Percentiles rank a stretch among this genome's conserved stretches.
Evolutionary conservation across 75 land plant species (phyloP).

Genomic region (Gnetum montanum): DNA sequence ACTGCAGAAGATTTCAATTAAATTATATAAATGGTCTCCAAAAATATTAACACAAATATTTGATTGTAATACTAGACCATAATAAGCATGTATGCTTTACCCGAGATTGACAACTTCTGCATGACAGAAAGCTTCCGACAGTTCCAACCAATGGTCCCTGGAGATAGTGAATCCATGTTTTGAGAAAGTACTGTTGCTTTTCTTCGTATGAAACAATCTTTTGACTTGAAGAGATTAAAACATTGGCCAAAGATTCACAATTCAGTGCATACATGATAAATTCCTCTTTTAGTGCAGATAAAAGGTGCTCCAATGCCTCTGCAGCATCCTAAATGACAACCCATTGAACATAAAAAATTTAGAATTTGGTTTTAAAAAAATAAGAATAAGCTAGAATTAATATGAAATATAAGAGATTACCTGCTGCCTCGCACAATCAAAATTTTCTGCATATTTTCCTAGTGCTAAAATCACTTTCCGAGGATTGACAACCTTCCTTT

Average conservation of each 20-base stretch:
- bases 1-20: constrained; percentile 48
- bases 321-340: constrained; percentile 69
- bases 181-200: constrained; percentile 10
- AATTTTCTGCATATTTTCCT: constrained; percentile 41
- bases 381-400: background rate
- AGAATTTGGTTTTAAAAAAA: background rate
- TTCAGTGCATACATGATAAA: constrained; percentile 14
- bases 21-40: background rate
- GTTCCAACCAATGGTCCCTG: constrained; percentile 76
- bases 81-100: too few species aligned
- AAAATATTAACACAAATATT: background rate
- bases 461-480: constrained; percentile 56
- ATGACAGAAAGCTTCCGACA: constrained; percentile 54
- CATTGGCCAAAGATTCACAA: constrained; percentile 24
- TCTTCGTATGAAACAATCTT: constrained; percentile 10
- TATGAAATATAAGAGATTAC: constrained; percentile 10
- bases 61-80: too few species aligned
- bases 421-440: constrained; percentile 66
- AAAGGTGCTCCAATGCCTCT: constrained; percentile 73
- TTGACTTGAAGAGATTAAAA: constrained; percentile 4
- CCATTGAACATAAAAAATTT: background rate
- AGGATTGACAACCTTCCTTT: constrained; percentile 40
- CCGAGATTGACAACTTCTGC: constrained; percentile 68
- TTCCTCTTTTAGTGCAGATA: constrained; percentile 66
- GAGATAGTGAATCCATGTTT: constrained; percentile 40